Percentiles rank a stretch among this genome's conserved stretches.
phyloP scores from a whole-genome alignment of 78 protist genomes.

The Dictyostelium purpureum region DNA sequence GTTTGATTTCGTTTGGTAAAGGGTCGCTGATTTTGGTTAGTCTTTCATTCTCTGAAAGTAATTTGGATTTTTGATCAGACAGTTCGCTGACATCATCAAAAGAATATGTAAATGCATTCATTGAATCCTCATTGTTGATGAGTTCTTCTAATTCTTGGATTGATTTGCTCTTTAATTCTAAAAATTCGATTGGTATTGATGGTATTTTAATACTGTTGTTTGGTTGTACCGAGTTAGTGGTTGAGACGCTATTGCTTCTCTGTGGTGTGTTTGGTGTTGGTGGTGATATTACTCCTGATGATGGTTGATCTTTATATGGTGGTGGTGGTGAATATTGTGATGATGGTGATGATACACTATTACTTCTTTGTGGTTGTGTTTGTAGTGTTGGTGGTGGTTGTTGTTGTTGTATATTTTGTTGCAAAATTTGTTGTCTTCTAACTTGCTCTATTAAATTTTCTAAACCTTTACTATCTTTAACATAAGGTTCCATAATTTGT shows the following conservation, averaged over 20 bases:
- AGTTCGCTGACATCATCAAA: slow-evolving; percentile 27
- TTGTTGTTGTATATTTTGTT: not conserved
- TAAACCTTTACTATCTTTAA: slow-evolving; percentile 9
- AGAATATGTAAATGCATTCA: slow-evolving; percentile 24
- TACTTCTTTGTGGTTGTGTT: not conserved
- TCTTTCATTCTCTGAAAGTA: not conserved
- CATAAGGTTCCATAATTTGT: slow-evolving; percentile 10
- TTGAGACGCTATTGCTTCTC: not conserved
- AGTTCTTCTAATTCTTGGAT: slow-evolving; percentile 34
- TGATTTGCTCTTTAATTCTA: slow-evolving; percentile 40
- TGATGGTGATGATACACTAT: slow-evolving; percentile 9
- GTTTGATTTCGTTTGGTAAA: not conserved
- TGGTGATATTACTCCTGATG: not conserved
- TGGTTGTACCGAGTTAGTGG: no score
- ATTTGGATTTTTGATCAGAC: not conserved
- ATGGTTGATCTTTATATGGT: slow-evolving; percentile 9
- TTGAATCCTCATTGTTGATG: slow-evolving; percentile 1
- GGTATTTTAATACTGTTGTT: slow-evolving; percentile 21
- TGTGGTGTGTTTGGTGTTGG: not conserved
- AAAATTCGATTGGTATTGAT: slow-evolving; percentile 22
- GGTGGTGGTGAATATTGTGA: not conserved
- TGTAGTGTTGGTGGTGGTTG: not conserved
- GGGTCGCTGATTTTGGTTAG: not conserved
- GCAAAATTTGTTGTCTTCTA: not conserved
- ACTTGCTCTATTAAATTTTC: not conserved